Evolutionary conservation across 805 yeast species (phyloP).

Genomic region (Saturnispora quitensis): DNA sequence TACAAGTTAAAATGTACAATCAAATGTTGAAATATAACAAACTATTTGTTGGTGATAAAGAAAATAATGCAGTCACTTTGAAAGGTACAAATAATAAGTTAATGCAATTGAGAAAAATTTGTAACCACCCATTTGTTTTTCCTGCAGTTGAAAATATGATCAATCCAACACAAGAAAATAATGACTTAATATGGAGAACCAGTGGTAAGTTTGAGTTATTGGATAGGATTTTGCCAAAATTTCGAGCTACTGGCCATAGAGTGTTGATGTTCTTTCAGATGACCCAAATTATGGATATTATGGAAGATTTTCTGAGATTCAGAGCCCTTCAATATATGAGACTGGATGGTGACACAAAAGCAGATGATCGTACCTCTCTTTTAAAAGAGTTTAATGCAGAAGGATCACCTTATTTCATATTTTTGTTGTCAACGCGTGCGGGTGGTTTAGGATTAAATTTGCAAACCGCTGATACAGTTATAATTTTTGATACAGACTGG

Average conservation of each 20-base stretch:
- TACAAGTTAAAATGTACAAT: conserved; percentile 62
- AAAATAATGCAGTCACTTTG: conserved; percentile 49
- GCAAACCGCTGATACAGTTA: conserved; percentile 83
- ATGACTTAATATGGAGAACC: conserved; percentile 63
- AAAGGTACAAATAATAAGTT: conserved; percentile 74
- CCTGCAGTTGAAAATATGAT: conserved; percentile 70
- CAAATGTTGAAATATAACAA: conserved; percentile 70
- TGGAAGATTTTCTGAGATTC: conserved; percentile 73
- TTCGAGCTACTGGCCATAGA: conserved; percentile 65
- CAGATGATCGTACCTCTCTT: conserved; percentile 74
- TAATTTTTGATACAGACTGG: conserved; percentile 85
- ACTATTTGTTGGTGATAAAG: conserved; percentile 53
- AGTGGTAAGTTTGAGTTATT: conserved; percentile 76
- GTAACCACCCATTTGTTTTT: conserved; percentile 83
- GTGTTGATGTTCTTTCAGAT: conserved; percentile 79
- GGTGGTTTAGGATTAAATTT: conserved; percentile 83
- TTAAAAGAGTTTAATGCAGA: conserved; percentile 69
- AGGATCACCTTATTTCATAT: conserved; percentile 67
- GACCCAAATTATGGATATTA: conserved; percentile 86
- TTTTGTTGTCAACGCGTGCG: conserved; percentile 75
- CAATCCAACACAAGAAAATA: conserved; percentile 53
- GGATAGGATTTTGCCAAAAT: conserved; percentile 68
- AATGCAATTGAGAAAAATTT: conserved; percentile 78
- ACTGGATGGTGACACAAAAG: conserved; percentile 75
- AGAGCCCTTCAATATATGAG: conserved; percentile 62